Percentiles rank a stretch among this genome's conserved stretches.
These are phyloP conservation scores for Moelleriella libera DNA, from an alignment of 2,329 filamentous ascomycete genomes.

Conservation along the genomic window DNA sequence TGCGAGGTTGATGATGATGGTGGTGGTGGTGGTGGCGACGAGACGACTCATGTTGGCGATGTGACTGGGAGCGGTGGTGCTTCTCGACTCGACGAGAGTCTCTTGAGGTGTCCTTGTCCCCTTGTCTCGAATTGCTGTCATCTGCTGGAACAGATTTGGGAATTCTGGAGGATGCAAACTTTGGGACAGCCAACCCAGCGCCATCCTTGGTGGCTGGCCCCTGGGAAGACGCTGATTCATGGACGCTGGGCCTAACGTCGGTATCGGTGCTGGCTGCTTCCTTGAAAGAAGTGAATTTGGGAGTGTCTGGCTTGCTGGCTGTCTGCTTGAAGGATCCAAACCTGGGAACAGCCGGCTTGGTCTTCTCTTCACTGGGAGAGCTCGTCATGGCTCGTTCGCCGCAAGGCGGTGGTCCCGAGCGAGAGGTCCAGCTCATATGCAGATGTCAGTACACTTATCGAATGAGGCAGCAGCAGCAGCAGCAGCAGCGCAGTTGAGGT, in stretches of 20 bases:
- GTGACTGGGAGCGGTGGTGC: conserved; percentile 3
- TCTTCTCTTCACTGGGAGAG: background rate
- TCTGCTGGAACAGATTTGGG: conserved; percentile 13
- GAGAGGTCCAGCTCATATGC: no score
- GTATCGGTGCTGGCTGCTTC: no score
- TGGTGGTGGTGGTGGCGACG: background rate
- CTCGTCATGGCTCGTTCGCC: background rate
- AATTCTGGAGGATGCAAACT: conserved; percentile 60
- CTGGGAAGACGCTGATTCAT: background rate
- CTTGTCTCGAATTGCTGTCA: conserved; percentile 6
- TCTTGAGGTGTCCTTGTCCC: conserved; percentile 5
- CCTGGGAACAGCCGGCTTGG: no score
- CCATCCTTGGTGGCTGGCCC: conserved; percentile 15
- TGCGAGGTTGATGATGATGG: conserved; percentile 1
- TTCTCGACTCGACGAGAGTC: conserved; percentile 3
- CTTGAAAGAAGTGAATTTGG: no score
- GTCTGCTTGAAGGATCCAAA: no score
- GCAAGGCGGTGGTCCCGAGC: no score
- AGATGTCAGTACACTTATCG: no score
- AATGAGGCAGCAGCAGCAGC: no score
- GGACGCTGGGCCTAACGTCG: no score
- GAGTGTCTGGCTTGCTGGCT: no score
- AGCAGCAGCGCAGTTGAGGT: no score
- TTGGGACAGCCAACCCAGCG: conserved; percentile 30
- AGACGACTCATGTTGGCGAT: background rate